Evolutionary conservation across 2,329 filamentous ascomycete species (phyloP).

Genomic region (Apiospora arundinis): DNA sequence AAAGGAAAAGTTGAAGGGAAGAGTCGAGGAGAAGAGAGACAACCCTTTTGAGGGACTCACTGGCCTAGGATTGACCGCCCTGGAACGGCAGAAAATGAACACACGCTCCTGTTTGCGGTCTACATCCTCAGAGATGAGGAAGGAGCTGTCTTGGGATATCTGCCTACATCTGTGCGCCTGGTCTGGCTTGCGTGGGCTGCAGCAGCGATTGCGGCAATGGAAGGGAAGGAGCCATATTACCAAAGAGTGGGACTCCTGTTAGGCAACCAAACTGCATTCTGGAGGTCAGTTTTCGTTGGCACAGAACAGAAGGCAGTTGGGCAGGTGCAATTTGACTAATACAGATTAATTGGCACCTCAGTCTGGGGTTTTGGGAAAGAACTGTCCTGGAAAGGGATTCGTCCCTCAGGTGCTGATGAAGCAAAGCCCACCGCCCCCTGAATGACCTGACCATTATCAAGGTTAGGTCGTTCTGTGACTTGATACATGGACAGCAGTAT

Average conservation of each 20-base stretch:
- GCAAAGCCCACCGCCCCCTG: too few relatives aligned
- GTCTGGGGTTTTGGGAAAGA: too few relatives aligned
- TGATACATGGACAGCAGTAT: too few relatives aligned
- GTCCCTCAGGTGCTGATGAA: too few relatives aligned
- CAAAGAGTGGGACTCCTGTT: background rate
- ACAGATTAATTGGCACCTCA: too few relatives aligned
- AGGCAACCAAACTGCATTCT: background rate
- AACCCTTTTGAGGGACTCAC: background rate
- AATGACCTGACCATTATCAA: too few relatives aligned
- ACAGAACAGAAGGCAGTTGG: background rate
- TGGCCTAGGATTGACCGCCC: background rate
- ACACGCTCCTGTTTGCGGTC: background rate
- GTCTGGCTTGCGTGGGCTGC: background rate
- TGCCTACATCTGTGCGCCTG: background rate
- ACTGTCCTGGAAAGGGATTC: too few relatives aligned
- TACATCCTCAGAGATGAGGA: background rate
- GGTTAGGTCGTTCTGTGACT: too few relatives aligned
- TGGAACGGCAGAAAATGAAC: background rate
- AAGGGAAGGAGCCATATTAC: background rate
- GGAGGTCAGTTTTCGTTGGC: background rate
- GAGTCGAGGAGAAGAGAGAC: background rate
- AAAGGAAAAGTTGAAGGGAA: background rate
- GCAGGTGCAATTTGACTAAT: too few relatives aligned
- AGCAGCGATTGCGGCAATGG: background rate
- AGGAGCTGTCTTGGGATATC: background rate